Evolutionary conservation across 208 protist genomes (phyloP), one percentile per base, ranked within the genome.

Genomic region (Strigomonas galati): DNA sequence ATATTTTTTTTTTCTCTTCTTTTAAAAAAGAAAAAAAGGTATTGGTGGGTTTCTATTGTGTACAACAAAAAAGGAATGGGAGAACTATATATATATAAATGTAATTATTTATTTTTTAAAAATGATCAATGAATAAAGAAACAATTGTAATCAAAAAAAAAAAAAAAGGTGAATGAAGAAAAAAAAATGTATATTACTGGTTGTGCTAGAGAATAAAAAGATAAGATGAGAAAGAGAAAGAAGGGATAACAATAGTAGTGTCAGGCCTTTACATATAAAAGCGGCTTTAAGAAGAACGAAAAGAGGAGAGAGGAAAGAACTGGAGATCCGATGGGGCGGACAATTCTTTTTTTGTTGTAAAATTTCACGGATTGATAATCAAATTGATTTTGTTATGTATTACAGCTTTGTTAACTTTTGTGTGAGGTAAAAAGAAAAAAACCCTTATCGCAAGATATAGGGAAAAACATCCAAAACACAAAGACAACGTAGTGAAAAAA

Each of bases 91-190:
- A 49, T n/a, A 21, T n/a, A 49, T n/a, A 49, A 49, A 49, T 49
- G 14, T n/a, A 49, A 14, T n/a, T 14, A 49, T 49, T 49, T 49
- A 21, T 49, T 49, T 49, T 49, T 49, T 49, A n/a, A n/a, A n/a
- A n/a, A n/a, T n/a, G n/a, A n/a, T n/a, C n/a, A 64, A 62, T 2
- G 32, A 62, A 21, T 23, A n/a, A n/a, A n/a, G n/a, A n/a, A n/a
- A n/a, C n/a, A n/a, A n/a, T n/a, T n/a, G n/a, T n/a, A n/a, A 21
- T 21, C 27, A 64, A 46, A 67, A 49, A 51, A 59, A 49, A 51
- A 0, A 67, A 27, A n/a, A n/a, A 55, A 10, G 19, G 49, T 55
- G 19, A 19, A 21, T 6, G 49, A 30, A 19, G 21, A 55, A 19
- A 21, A n/a, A n/a, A n/a, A n/a, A n/a, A n/a, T n/a, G n/a, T n/a